These are phyloP conservation scores for Bruguiera parviflora DNA, from an alignment of 345 rosid genomes.

Conservation along the genomic window DNA sequence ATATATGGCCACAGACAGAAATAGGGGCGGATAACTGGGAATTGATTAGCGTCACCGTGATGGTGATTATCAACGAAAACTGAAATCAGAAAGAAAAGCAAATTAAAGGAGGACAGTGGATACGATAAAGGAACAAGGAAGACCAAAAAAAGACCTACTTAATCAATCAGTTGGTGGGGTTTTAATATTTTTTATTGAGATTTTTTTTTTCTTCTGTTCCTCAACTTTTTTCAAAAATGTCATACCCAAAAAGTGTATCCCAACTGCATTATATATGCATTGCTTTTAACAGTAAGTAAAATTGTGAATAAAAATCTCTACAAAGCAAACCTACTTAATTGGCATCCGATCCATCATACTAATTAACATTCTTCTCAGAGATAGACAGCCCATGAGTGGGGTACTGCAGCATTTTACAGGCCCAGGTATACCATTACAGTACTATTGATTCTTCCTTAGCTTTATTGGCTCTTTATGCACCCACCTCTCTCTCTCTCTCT, in stretches of 20 bases:
- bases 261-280: background rate
- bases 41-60: constrained; percentile 1
- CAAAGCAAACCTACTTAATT: background rate
- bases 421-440: constrained; percentile 1
- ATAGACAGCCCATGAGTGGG: constrained; percentile 11
- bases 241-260: constrained; percentile 2
- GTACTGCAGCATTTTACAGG: constrained; percentile 2
- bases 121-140: background rate
- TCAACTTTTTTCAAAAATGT: background rate
- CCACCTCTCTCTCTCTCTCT: background rate
- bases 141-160: background rate
- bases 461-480: constrained; percentile 14
- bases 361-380: background rate
- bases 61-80: constrained; percentile 12
- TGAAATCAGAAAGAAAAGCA: background rate
- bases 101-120: background rate
- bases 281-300: background rate
- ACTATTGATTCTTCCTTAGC: constrained; percentile 6
- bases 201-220: background rate
- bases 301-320: too few species aligned
- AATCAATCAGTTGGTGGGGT: background rate
- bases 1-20: too few species aligned
- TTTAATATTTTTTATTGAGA: background rate
- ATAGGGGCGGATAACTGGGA: background rate
- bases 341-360: too few species aligned